phyloP scores from a whole-genome alignment of 2,329 filamentous ascomycete genomes.

The Monilinia aucupariae region DNA sequence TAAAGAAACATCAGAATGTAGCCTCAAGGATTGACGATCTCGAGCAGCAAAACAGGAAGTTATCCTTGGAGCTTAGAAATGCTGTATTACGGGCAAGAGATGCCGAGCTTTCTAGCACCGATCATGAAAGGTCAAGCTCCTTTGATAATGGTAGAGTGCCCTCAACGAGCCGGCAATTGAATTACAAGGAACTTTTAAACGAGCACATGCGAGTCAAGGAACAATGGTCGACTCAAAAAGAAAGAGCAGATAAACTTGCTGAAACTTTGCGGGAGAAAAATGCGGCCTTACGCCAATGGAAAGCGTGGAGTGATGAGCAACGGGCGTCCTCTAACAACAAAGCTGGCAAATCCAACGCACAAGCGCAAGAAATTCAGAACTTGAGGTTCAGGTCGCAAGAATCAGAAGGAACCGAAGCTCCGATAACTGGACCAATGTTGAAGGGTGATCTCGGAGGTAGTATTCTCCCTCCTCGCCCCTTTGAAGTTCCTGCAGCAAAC shows the following conservation, averaged over 20 bases:
- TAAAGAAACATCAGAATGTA: constrained; percentile 20
- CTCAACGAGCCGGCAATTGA: neutral
- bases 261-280: neutral
- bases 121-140: neutral
- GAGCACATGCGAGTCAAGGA: constrained; percentile 4
- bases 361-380: constrained; percentile 1
- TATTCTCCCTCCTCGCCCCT: neutral
- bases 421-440: neutral
- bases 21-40: constrained; percentile 19
- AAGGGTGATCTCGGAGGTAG: neutral
- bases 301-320: neutral
- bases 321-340: neutral
- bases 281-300: constrained; percentile 1
- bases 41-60: constrained; percentile 29
- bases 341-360: neutral
- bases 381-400: constrained; percentile 1
- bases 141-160: neutral
- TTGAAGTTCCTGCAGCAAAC: neutral
- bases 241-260: constrained; percentile 7
- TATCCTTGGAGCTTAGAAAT: constrained; percentile 21
- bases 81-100: constrained; percentile 15
- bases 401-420: neutral
- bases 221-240: constrained; percentile 13
- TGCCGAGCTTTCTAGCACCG: neutral
- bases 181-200: neutral